Evolutionary conservation across 1,284 basidiomycete species (phyloP), one percentile per base, ranked within the genome.

Genomic region (Pterulicium gracile): DNA sequence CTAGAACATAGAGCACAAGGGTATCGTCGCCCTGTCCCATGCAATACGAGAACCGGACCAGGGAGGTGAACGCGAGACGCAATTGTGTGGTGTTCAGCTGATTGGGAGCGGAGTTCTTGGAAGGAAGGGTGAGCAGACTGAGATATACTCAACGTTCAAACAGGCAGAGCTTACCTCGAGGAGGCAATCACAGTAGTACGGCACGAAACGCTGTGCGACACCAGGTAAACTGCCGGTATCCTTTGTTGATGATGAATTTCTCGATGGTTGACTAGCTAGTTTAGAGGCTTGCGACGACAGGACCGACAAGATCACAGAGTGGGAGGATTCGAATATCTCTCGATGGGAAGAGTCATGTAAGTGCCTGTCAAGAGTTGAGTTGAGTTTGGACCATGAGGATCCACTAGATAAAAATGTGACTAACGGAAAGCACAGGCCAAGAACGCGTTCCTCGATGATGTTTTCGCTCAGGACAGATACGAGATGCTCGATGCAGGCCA

Each of bases 251-350:
- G n/a, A n/a, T n/a, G n/a, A n/a, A n/a, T n/a, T n/a, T n/a, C 42
- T 19, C 40, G 46, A 20, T 59, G 56, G 42, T 58, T 58, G 7
- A 57, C 10, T 10, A 32, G 27, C 27, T 32, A 32, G 55, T 27
- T 61, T 63, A 49, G 73, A 68, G 0, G 76, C 73, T 52, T 74
- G 70, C 14, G 77, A 69, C 14, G 79, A 73, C 54, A 87, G 79
- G 18, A 85, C 68, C 2, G 83, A 69, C 3, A 88, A 63, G 44
- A 88, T 66, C 22, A 84, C 81, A 2, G 84, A 87, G 58, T 88
- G 85, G 3, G 82, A 74, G 0, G 81, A 81, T 58, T 88, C 84
- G 50, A 75, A 87, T 15, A 73, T 77, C 51, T 85, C 81, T 24
- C 82, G 75, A 49, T 82, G 65, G 13, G 60, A 60, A n/a, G 74